Base-by-base conservation (phyloP, 2,329 filamentous ascomycete genomes). In the Penicillium sp. region DNA sequence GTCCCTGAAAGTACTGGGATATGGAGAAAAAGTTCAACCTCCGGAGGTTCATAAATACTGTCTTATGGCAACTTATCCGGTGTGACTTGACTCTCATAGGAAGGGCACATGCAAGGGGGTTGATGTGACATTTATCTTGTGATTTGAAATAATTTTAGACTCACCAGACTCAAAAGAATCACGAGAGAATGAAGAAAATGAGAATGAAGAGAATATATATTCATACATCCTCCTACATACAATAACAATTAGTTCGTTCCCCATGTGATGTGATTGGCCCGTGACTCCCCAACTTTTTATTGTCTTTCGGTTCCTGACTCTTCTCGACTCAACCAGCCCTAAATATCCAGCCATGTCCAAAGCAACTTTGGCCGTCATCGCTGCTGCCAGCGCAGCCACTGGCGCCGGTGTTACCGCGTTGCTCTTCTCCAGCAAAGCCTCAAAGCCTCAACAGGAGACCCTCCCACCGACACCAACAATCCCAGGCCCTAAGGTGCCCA, bases 361-460 rank as follows among this genome's bases (percentile, higher is more conserved):
- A 74, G 81, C 86, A 25, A 91, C 88, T 33, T 69, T 93, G 65
- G 88, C 88, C 62, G 81, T 90, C 58, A 87, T 92, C 67, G 89
- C 89, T 66, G 88, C 86, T 60, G 82, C 89, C 68, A 86, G 89
- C 72, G 89, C 89, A 64, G 87, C 87, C 72, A 86, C 88, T 50
- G 89, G 89, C 58, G 89, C 89, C 55, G 88, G 88, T 56, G 76
- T 89, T 56, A 92, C 89, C 41, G 81, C 81, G 55, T 81, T 89
- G 30, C 80, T 87, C 58, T 83, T 89, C 76, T 87, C 82, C 70
- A 82, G 84, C 77, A 80, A 65, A 42, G 53, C 64, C 38, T 58
- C 59, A 60, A 70, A 63, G 60, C 67, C 58, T 14, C 61, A 61
- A 26, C 63, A 62, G 35, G 30, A 45, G 26, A 60, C 58, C 37